Evolutionary conservation across 192 early-diverging fungal species (phyloP), one percentile per base, ranked within the genome.

Genomic region (Gaertneriomyces sp.): DNA sequence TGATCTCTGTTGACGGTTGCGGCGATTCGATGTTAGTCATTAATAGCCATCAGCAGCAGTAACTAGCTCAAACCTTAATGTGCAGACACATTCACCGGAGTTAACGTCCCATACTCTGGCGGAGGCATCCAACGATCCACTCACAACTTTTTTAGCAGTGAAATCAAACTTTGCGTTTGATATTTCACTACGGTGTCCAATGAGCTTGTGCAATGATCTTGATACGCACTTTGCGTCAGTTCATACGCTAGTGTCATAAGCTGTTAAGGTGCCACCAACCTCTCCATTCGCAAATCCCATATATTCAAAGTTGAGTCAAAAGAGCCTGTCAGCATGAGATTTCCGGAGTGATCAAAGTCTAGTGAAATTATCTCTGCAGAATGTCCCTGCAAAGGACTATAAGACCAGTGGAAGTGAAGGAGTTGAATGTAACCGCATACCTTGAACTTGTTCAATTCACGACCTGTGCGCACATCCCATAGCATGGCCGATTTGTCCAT

Each of bases 281-380:
- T 52, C 25, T 42, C 53, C 1, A 41, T 74, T 14, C 76, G 56
- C 0, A 76, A 12, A 33, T 83, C 78, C 81, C 81, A 83, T 4
- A 83, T 69, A 53, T 77, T 81, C 10, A 78, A 25, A 0, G 81
- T 83, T 6, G 70, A 68, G 61, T 83, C 81, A 57, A 83, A 78
- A 0, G 81, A 83, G 0, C 77, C 81, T 2, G 81, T 82, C n/a
- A 71, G 60, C 12, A 83, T 33, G n/a, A 64, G 49, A n/a, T 68
- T 60, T 12, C 74, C 74, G n/a, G 61, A 40, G 20, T 64, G 63
- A 20, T 42, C 60, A 58, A 81, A 81, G 0, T 40, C 16, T 0
- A 69, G 19, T 10, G 63, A 53, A 38, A 83, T 67, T 25, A 83
- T 58, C 67, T 83, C 81, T 14, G 50, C 71, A 9, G 81, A 79